Conservation (phyloP, 768 basidiomycete genomes). For the Lepiota venenata region DNA sequence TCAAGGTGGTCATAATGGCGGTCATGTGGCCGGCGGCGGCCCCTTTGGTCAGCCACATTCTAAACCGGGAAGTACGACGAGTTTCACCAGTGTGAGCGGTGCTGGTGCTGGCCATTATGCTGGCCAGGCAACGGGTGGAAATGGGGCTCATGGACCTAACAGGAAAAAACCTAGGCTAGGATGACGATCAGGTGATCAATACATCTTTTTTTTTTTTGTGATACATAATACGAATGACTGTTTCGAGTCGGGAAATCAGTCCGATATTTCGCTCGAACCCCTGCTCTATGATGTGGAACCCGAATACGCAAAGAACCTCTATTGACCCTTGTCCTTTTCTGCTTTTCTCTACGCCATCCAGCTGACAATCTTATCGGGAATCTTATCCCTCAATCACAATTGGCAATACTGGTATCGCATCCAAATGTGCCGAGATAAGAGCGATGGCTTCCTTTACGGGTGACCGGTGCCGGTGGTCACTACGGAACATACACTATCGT, state of each 20-base stretch:
- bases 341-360: no score
- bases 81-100: conserved; percentile 62
- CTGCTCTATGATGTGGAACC: not conserved
- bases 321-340: not conserved
- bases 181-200: conserved; percentile 19
- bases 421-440: conserved; percentile 5
- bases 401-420: not conserved
- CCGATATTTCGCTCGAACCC: not conserved
- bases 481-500: not conserved
- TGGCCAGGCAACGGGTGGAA: conserved; percentile 31
- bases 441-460: conserved; percentile 6
- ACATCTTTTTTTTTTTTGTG: not conserved
- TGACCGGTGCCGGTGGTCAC: not conserved
- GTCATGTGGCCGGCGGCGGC: conserved; percentile 32
- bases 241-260: not conserved
- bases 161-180: conserved; percentile 63
- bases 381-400: not conserved
- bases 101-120: conserved; percentile 43
- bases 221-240: conserved; percentile 7
- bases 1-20: conserved; percentile 29
- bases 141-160: conserved; percentile 29
- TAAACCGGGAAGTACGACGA: conserved; percentile 58
- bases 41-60: conserved; percentile 52
- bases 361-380: no score
- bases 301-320: not conserved